Percentiles rank a stretch among this genome's conserved stretches.
phyloP scores from a whole-genome alignment of 306 rosid genomes.

The Glycyrrhiza uralensis region DNA sequence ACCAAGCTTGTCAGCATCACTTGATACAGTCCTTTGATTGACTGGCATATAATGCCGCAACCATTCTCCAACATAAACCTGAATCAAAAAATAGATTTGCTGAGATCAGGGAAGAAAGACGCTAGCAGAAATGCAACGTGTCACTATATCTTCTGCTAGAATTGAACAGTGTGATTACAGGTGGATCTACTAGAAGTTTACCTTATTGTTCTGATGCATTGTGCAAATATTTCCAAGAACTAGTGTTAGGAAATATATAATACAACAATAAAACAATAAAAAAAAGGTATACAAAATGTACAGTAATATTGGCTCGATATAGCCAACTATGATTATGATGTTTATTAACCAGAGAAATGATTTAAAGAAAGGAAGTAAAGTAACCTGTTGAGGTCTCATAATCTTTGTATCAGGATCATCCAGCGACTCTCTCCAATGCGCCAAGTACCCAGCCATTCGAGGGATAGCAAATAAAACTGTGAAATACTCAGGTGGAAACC shows the following conservation, averaged over 20 bases:
- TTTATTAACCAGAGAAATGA: background rate
- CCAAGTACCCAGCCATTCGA: slow-evolving; percentile 91
- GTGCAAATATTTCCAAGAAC: background rate
- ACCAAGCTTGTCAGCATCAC: slow-evolving; percentile 60
- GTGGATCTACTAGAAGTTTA: background rate
- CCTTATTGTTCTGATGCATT: background rate
- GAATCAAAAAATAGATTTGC: slow-evolving; percentile 13
- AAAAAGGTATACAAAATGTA: background rate
- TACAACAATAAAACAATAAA: background rate
- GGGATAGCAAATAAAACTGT: slow-evolving; percentile 88
- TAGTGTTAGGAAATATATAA: background rate
- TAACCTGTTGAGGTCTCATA: slow-evolving; percentile 93
- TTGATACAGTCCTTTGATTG: slow-evolving; percentile 43
- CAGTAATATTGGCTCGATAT: background rate
- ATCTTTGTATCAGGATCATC: slow-evolving; percentile 93
- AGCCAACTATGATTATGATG: background rate
- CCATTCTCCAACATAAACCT: slow-evolving; percentile 87
- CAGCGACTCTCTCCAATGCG: slow-evolving; percentile 93
- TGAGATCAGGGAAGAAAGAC: background rate
- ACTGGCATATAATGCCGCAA: slow-evolving; percentile 62
- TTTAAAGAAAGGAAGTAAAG: slow-evolving; percentile 9
- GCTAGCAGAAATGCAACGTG: background rate
- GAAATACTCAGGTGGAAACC: slow-evolving; percentile 89
- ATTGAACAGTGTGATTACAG: background rate
- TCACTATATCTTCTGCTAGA: background rate